phyloP scores from a whole-genome alignment of 805 yeast genomes.

The Lipomyces kockii region DNA sequence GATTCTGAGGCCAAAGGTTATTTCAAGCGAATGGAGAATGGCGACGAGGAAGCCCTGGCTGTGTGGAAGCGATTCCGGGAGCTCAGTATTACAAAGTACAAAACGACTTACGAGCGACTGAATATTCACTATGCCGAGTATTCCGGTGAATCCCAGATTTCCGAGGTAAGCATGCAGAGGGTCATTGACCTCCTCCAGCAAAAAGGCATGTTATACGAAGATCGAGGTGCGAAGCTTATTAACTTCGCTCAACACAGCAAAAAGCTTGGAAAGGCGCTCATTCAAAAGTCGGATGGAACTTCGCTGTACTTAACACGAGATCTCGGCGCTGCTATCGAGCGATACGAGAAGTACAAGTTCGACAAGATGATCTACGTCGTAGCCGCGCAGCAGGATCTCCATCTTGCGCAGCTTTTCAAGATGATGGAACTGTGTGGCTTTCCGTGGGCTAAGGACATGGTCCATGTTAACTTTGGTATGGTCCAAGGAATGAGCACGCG shows the following conservation, averaged over 20 bases:
- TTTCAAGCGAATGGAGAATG: constrained; percentile 91
- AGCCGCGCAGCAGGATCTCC: constrained; percentile 96
- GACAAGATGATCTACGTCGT: constrained; percentile 96
- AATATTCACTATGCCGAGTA: constrained; percentile 87
- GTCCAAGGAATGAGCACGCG: constrained; percentile 98
- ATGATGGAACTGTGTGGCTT: constrained; percentile 87
- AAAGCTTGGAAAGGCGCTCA: constrained; percentile 89
- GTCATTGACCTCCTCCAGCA: constrained; percentile 68
- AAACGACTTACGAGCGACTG: constrained; percentile 86
- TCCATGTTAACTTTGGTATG: constrained; percentile 95
- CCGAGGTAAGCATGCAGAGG: constrained; percentile 68
- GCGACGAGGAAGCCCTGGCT: constrained; percentile 75
- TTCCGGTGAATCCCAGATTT: constrained; percentile 95
- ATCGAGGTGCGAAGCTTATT: constrained; percentile 87
- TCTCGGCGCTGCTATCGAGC: constrained; percentile 92
- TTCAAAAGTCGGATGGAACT: constrained; percentile 94
- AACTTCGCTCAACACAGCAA: constrained; percentile 85
- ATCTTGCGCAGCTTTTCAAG: constrained; percentile 90
- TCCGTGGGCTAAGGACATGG: constrained; percentile 80
- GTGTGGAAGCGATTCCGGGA: constrained; percentile 90
- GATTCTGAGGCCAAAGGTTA: constrained; percentile 85
- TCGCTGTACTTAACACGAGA: constrained; percentile 93
- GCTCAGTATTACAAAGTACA: constrained; percentile 83
- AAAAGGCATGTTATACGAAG: constrained; percentile 76
- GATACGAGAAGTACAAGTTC: constrained; percentile 80